Percentiles rank a stretch among this genome's conserved stretches.
These are phyloP conservation scores for Xylariaceae sp. DNA, from an alignment of 2,329 filamentous ascomycete species.

Conservation along the genomic window DNA sequence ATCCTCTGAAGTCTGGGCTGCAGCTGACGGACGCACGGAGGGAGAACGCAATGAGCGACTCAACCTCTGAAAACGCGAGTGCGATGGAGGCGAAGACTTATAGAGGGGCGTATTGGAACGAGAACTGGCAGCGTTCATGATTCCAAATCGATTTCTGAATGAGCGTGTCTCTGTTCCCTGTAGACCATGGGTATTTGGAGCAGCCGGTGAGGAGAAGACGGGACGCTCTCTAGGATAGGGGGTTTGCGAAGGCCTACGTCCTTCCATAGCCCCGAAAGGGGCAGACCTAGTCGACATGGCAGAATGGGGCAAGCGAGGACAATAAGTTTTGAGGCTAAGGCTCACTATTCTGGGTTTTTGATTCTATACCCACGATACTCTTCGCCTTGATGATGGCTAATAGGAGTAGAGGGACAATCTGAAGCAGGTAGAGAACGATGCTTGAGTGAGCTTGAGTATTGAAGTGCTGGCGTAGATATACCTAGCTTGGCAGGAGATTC, in stretches of 20 bases:
- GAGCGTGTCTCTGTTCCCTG: constrained; percentile 6
- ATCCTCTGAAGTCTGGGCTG: constrained; percentile 10
- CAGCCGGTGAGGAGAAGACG: constrained; percentile 21
- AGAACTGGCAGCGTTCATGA: constrained; percentile 12
- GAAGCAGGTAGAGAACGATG: background rate
- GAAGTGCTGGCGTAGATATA: background rate
- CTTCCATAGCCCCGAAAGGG: constrained; percentile 7
- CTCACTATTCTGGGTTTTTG: background rate
- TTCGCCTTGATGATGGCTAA: background rate
- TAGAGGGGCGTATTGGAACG: constrained; percentile 14
- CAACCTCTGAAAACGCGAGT: constrained; percentile 23
- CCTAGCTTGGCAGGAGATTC: background rate
- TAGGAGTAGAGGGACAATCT: background rate
- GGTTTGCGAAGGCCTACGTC: constrained; percentile 16
- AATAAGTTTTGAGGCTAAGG: constrained; percentile 4
- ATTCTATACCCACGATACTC: background rate
- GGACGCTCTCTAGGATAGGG: constrained; percentile 12
- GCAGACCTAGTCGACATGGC: constrained; percentile 15
- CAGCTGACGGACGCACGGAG: constrained; percentile 16
- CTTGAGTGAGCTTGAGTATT: background rate
- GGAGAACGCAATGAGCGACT: constrained; percentile 25
- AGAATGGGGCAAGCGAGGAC: background rate
- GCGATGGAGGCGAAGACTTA: constrained; percentile 26
- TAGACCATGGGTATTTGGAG: background rate
- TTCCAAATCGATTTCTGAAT: constrained; percentile 10